Conservation (phyloP, 2,329 filamentous ascomycete genomes). For the Ophiocordyceps camponoti-floridani region DNA sequence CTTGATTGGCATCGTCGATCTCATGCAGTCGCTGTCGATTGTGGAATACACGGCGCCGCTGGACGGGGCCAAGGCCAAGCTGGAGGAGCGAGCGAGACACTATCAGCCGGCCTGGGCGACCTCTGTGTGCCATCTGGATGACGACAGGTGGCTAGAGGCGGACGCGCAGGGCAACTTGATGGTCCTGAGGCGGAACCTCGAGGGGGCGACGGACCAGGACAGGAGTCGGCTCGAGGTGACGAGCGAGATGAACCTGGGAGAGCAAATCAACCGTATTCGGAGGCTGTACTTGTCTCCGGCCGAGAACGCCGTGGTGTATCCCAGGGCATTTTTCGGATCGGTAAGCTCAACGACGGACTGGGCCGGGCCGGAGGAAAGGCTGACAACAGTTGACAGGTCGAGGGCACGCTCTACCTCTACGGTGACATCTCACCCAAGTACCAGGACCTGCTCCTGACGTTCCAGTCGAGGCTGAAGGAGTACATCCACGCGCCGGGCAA, state of each 20-base stretch:
- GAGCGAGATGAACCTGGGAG: constrained; percentile 71
- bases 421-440: constrained; percentile 55
- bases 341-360: constrained; percentile 29
- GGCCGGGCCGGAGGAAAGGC: background rate
- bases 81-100: constrained; percentile 63
- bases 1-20: constrained; percentile 67
- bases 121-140: constrained; percentile 53
- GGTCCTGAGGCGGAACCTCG: constrained; percentile 55
- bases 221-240: constrained; percentile 51
- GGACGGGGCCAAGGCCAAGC: constrained; percentile 37
- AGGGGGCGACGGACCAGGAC: constrained; percentile 60
- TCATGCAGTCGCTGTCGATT: constrained; percentile 83
- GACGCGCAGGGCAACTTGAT: constrained; percentile 81
- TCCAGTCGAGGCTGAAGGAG: constrained; percentile 55
- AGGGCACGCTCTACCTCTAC: constrained; percentile 83
- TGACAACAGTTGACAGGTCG: constrained; percentile 37
- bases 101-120: constrained; percentile 72
- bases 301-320: constrained; percentile 50
- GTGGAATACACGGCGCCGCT: constrained; percentile 49
- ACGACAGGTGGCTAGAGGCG: constrained; percentile 61
- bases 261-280: constrained; percentile 82
- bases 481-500: constrained; percentile 52
- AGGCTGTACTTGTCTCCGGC: constrained; percentile 50
- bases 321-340: constrained; percentile 75
- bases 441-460: constrained; percentile 64